Conservation (phyloP, 2,329 filamentous ascomycete genomes). For the Colletotrichum sojae region DNA sequence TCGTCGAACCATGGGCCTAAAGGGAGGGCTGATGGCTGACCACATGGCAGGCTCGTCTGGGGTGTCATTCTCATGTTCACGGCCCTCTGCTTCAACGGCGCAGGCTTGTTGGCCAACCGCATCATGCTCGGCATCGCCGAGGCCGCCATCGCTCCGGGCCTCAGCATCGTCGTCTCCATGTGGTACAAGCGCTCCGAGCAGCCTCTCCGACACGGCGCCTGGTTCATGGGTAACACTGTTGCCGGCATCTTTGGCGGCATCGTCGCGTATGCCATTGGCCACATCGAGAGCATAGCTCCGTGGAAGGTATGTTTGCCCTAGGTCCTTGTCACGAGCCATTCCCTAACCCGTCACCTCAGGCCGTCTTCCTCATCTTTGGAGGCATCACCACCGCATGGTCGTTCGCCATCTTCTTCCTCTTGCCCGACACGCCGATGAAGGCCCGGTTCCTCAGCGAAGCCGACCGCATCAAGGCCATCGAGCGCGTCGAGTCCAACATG, state of each 20-base stretch:
- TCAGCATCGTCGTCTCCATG: constrained; percentile 50
- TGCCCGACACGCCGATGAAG: constrained; percentile 69
- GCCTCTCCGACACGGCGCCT: constrained; percentile 49
- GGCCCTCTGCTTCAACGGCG: constrained; percentile 44
- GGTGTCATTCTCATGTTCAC: constrained; percentile 45
- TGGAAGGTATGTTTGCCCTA: background rate
- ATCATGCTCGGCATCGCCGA: constrained; percentile 53
- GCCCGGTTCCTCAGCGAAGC: constrained; percentile 70
- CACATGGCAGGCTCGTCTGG: constrained; percentile 42
- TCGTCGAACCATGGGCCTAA: background rate
- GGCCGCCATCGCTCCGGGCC: constrained; percentile 48
- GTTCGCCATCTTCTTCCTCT: constrained; percentile 70
- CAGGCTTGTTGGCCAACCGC: constrained; percentile 48
- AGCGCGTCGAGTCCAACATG: constrained; percentile 80
- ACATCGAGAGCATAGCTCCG: constrained; percentile 40
- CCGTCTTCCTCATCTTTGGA: constrained; percentile 74
- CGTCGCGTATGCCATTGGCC: constrained; percentile 49
- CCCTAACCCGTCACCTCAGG: constrained; percentile 50
- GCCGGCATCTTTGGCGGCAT: constrained; percentile 49
- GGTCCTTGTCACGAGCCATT: background rate
- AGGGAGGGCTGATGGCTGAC: background rate
- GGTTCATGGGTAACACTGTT: constrained; percentile 52
- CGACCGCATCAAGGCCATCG: constrained; percentile 77
- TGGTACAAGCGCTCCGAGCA: constrained; percentile 53
- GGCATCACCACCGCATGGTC: constrained; percentile 71